Base-by-base conservation (phyloP, 495 filamentous ascomycete species). In the Friedmanniomyces simplex region DNA sequence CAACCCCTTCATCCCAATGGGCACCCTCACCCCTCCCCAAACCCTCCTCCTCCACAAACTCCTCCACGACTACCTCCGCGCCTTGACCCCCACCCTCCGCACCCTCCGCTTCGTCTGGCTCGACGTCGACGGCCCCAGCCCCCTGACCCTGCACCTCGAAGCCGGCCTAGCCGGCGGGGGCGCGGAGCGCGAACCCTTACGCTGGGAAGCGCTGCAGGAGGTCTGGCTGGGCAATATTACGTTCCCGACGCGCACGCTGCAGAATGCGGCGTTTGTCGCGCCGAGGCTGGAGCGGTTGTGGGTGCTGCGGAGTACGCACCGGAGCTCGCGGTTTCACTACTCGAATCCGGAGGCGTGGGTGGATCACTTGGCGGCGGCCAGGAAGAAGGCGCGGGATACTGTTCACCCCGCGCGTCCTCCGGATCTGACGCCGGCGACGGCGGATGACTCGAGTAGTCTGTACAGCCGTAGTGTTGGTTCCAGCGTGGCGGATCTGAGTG, bases 91-190 rank as follows among this genome's bases (percentile, higher is more conserved):
- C 5, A 47, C 54, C 4, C 32, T 67, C 25, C 52, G 52, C 24
- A 46, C 26, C 39, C 56, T 69, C 24, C 52, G 54, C 21, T 61
- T 69, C 39, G 26, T 47, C 16, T 69, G 66, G 66, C 49, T 69
- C 11, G 66, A 54, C 18, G 49, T 41, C n/a, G 59, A 61, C 16
- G 64, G 64, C 5, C 62, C 64, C 2, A 60, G 56, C 45, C 64
- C 64, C 2, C 14, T 67, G 34, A 36, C 50, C 3, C 45, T 67
- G 12, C 58, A 64, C 52, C 50, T 36, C 34, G 54, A 58, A 26
- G 39, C 45, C 12, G 48, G 24, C 1, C n/a, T 58, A 25, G 51
- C 5, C 5, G 24, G 25, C n/a, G n/a, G n/a, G n/a, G n/a, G n/a
- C n/a, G n/a, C n/a, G 18, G 25, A 37, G 2, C 21, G 60, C 10